These are phyloP conservation scores for Sarocladium oryzae DNA, from an alignment of 2,329 filamentous ascomycete species.

Conservation along the genomic window DNA sequence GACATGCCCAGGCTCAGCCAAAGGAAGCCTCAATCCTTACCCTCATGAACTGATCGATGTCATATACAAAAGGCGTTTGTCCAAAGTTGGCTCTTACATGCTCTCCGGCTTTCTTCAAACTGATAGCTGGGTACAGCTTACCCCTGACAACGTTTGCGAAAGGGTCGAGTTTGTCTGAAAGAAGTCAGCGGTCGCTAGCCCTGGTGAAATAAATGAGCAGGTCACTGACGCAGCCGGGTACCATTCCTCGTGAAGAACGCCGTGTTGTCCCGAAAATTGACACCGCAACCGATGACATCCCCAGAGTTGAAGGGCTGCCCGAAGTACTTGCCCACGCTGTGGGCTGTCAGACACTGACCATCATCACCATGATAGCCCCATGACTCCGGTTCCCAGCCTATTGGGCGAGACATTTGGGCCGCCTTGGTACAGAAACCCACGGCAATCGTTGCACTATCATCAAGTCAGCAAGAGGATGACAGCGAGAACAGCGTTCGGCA, in stretches of 20 bases:
- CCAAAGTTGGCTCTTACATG: slow-evolving; percentile 60
- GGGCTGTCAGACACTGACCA: slow-evolving; percentile 52
- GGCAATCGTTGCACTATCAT: slow-evolving; percentile 49
- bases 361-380: slow-evolving; percentile 67
- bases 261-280: slow-evolving; percentile 58
- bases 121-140: slow-evolving; percentile 59
- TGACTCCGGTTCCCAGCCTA: slow-evolving; percentile 62
- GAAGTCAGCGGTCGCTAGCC: background rate
- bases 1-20: background rate
- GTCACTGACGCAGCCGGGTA: slow-evolving; percentile 15
- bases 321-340: slow-evolving; percentile 51
- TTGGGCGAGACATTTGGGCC: slow-evolving; percentile 47
- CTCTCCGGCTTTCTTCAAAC: slow-evolving; percentile 60
- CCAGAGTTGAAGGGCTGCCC: slow-evolving; percentile 47
- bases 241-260: slow-evolving; percentile 68
- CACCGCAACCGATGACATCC: slow-evolving; percentile 58
- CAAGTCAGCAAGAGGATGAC: slow-evolving; percentile 10
- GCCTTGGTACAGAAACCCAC: slow-evolving; percentile 54
- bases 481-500: background rate
- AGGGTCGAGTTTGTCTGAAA: slow-evolving; percentile 44
- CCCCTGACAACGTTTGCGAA: slow-evolving; percentile 59
- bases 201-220: background rate
- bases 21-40: slow-evolving; percentile 36
- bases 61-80: slow-evolving; percentile 74
- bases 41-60: slow-evolving; percentile 82